A percentile compares a stretch with the other conserved stretches of the same genome.
Evolutionary conservation across 2,329 filamentous ascomycete species (phyloP).

Genomic region (Fusarium zealandicum): DNA sequence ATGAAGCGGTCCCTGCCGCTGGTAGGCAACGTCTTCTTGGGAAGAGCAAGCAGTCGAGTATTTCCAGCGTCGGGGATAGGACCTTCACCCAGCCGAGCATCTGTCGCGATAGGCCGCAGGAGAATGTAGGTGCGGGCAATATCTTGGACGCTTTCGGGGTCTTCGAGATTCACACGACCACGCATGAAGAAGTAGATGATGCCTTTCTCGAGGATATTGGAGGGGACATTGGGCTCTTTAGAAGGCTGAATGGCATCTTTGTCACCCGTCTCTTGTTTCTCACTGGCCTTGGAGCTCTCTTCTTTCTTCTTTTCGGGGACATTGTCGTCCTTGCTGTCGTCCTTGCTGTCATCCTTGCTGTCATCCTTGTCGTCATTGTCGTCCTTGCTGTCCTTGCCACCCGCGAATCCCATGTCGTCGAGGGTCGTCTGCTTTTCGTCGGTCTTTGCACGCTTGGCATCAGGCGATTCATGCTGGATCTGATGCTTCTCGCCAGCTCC

Average conservation of each 20-base stretch:
- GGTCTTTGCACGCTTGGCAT: conserved; percentile 41
- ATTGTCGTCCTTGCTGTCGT: neutral
- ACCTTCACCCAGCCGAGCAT: conserved; percentile 65
- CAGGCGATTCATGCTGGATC: conserved; percentile 37
- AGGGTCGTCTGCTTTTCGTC: conserved; percentile 34
- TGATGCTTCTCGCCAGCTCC: conserved; percentile 42
- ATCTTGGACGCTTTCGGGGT: conserved; percentile 73
- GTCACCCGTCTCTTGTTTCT: conserved; percentile 11
- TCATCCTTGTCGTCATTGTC: neutral
- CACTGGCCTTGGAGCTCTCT: neutral
- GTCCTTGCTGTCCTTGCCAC: neutral
- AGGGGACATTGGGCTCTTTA: conserved; percentile 46
- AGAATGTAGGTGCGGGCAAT: conserved; percentile 82
- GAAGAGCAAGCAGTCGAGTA: conserved; percentile 77
- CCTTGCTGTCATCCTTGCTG: neutral
- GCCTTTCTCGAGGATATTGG: conserved; percentile 80
- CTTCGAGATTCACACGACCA: conserved; percentile 74
- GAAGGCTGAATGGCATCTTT: conserved; percentile 31
- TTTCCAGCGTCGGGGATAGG: conserved; percentile 61
- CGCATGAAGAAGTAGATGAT: conserved; percentile 92
- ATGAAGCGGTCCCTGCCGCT: conserved; percentile 75
- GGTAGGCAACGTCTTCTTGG: conserved; percentile 83
- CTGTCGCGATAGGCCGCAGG: conserved; percentile 73
- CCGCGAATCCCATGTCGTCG: conserved; percentile 27
- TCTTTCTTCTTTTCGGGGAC: conserved; percentile 9